These are phyloP conservation scores for Zygosaccharomyces pseudobailii DNA, from an alignment of 1,139 yeast species.

Conservation along the genomic window DNA sequence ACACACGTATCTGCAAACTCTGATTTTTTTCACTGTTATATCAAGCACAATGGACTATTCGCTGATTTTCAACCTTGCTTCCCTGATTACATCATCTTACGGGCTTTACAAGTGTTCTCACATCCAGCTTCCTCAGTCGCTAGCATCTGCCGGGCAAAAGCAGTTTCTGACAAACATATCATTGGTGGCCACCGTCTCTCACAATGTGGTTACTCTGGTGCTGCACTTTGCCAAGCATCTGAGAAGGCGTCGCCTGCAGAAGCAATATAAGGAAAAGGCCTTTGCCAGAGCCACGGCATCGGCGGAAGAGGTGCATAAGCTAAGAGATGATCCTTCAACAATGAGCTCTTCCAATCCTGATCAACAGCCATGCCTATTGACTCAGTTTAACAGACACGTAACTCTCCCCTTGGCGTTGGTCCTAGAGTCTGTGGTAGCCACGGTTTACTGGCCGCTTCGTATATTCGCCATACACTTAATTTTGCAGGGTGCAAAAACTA, in stretches of 20 bases:
- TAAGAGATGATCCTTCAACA: neutral
- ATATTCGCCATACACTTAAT: constrained; percentile 46
- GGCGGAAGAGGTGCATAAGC: neutral
- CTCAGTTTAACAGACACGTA: constrained; percentile 23
- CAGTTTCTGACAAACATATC: constrained; percentile 67
- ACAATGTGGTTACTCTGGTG: constrained; percentile 18
- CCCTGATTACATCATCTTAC: constrained; percentile 24
- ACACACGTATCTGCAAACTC: no score
- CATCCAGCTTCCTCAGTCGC: constrained; percentile 43
- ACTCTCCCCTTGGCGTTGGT: constrained; percentile 46
- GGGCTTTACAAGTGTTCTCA: constrained; percentile 29
- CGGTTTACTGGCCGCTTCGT: constrained; percentile 63
- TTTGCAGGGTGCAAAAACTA: constrained; percentile 30
- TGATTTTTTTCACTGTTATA: no score
- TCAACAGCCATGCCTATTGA: neutral
- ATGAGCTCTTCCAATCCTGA: neutral
- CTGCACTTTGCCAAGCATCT: neutral
- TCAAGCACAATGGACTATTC: neutral
- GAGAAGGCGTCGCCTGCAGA: neutral
- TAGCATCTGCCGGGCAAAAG: constrained; percentile 55
- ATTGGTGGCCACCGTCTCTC: constrained; percentile 44
- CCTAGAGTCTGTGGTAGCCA: constrained; percentile 54
- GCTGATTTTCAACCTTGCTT: constrained; percentile 20
- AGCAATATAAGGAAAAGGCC: neutral
- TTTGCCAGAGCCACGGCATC: constrained; percentile 3